phyloP scores from a whole-genome alignment of 140 eudicot species.

The Oenanthe javanica region DNA sequence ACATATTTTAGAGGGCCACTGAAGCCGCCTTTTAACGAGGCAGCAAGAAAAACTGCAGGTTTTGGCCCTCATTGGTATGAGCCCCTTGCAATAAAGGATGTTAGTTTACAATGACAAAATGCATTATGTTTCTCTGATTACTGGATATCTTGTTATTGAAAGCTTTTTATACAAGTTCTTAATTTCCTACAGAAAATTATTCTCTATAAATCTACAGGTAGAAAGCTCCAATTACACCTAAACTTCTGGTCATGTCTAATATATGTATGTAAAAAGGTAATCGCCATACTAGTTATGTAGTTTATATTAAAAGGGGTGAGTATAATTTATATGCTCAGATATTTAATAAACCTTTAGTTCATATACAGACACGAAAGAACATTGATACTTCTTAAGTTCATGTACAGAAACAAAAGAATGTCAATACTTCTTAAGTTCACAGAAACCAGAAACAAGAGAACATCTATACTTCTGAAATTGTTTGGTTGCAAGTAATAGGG shows the following conservation, averaged over 20 bases:
- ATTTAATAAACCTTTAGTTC: background rate
- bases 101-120: slow-evolving; percentile 11
- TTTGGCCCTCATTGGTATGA: slow-evolving; percentile 94
- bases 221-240: background rate
- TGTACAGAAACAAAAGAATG: background rate
- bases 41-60: slow-evolving; percentile 87
- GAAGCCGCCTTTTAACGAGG: slow-evolving; percentile 93
- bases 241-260: background rate
- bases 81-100: slow-evolving; percentile 77
- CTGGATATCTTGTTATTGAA: background rate
- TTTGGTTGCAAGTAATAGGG: too few species aligned
- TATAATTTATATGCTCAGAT: background rate
- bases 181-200: background rate
- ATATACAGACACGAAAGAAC: background rate
- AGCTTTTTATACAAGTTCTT: background rate
- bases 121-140: background rate
- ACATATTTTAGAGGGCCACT: slow-evolving; percentile 76
- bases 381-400: background rate
- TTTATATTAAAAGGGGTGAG: background rate
- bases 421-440: background rate
- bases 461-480: too few species aligned
- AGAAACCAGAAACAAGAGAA: too few species aligned
- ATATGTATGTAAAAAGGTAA: background rate
- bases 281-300: background rate
- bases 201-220: slow-evolving; percentile 2